Evolutionary conservation across 495 filamentous ascomycete genomes (phyloP), one percentile per base, ranked within the genome.

Genomic region (Neurospora sp.): DNA sequence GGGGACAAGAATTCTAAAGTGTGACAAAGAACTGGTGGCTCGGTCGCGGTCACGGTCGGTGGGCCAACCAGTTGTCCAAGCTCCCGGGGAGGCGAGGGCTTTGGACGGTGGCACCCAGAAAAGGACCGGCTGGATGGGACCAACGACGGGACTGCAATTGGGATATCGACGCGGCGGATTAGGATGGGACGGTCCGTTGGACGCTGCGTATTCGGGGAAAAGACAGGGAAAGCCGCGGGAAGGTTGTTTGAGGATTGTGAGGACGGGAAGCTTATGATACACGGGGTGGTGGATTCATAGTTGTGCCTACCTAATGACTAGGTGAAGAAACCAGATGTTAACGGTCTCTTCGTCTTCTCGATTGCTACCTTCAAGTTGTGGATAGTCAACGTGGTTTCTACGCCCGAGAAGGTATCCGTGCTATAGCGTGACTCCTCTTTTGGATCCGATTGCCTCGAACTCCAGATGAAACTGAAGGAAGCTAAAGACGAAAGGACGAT

Each of bases 401-500:
- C 41, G 37, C 72, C 62, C 73, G 59, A 35, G 48, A 59, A 18
- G 46, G 54, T 62, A 62, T 62, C 12, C 27, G 54, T 62, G 27
- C 54, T 35, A 62, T 62, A 62, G 54, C 54, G 54, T 62, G 54
- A 31, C 27, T 62, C 54, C 27, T 62, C 14, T 31, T 35, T 62
- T 35, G 54, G 54, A 35, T 35, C 54, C 54, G 70, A 70, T 73
- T 71, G 42, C 27, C n/a, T 73, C n/a, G 41, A 59, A 42, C 11
- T 73, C 73, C 72, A 69, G 72, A 72, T 69, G 74, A 71, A 38
- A n/a, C n/a, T n/a, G n/a, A n/a, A 72, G 44, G 48, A 59, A 54
- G 31, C 27, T n/a, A 70, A 40, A 71, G 27, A 62, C 54, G 54
- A 62, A 18, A 7, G 54, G 10, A 62, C 23, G 18, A 62, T 31